Base-by-base conservation (phyloP, 108 stramenopile species). In the Nitzschia sp. region DNA sequence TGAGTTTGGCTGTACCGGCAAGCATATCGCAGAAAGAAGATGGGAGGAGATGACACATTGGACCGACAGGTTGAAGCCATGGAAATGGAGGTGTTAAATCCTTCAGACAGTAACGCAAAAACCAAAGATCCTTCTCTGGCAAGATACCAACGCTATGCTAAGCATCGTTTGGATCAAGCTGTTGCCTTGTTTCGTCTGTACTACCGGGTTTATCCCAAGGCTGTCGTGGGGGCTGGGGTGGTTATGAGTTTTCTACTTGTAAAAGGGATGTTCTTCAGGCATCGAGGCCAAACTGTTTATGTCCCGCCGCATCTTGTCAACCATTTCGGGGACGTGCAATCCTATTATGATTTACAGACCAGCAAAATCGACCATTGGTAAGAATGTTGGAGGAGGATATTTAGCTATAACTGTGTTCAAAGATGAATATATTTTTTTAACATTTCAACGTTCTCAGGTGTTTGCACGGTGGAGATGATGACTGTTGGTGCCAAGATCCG, bases 281-380 rank as follows among this genome's bases (percentile, higher is more conserved):
- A 65, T 65, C 29, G 48, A 34, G 33, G 34, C 9, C 9, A 65
- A 34, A 23, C 28, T 19, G 29, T 26, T 17, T 65, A 65, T 34
- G 31, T 65, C 17, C 64, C 30, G 16, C 64, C 64, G 17, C 64
- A 64, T 19, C 26, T 77, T 23, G 23, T 33, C 21, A 68, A 82
- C 45, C 82, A 89, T 61, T 89, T 82, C 56, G 33, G 74, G 41
- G 35, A 46, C 45, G 66, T 89, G 32, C 53, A 68, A 19, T 57
- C 58, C 56, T 58, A 79, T 44, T 86, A 85, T 50, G 78, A 84
- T 56, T 66, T 89, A 1, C 79, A 82, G 32, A 69, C 79, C n/a
- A 60, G 76, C 27, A 62, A 77, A 23, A 81, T 89, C 56, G 80
- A 84, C 77, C 85, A 89, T 33, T 89, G 88, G 88, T 89, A 50